Percentiles rank a stretch among this genome's conserved stretches.
phyloP scores from a whole-genome alignment of 371 early-diverging fungal species.

The Cokeromyces recurvatus region DNA sequence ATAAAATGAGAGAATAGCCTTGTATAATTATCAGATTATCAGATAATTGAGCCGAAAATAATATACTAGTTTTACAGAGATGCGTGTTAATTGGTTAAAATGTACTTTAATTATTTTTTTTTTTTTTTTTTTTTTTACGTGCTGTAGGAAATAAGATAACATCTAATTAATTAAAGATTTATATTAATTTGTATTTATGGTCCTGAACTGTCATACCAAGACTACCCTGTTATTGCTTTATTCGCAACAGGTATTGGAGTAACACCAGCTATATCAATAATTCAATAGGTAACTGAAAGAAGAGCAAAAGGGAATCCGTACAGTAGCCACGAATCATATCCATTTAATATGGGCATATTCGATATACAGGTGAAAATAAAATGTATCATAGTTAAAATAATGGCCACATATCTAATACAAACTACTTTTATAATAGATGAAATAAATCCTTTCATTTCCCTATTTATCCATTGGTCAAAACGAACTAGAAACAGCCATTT shows the following conservation, averaged over 20 bases:
- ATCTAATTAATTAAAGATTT: too few relatives aligned
- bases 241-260: conserved; percentile 32
- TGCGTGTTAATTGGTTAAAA: too few relatives aligned
- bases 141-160: too few relatives aligned
- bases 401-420: neutral
- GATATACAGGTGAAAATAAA: conserved; percentile 19
- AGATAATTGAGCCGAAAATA: too few relatives aligned
- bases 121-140: too few relatives aligned
- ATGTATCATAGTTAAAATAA: too few relatives aligned
- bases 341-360: conserved; percentile 27
- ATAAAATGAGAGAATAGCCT: too few relatives aligned
- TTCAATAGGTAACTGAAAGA: neutral
- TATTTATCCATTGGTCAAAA: conserved; percentile 14
- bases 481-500: conserved; percentile 7
- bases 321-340: conserved; percentile 19
- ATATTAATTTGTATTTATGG: conserved; percentile 33
- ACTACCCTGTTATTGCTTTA: conserved; percentile 15
- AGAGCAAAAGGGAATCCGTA: neutral
- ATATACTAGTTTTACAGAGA: too few relatives aligned
- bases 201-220: conserved; percentile 22
- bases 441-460: conserved; percentile 12
- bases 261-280: conserved; percentile 24
- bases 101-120: too few relatives aligned
- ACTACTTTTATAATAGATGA: neutral
- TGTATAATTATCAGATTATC: too few relatives aligned